Percentiles rank a stretch among this genome's conserved stretches.
Evolutionary conservation across 257 asterid genomes (phyloP).

Genomic region (Schizonepeta tenuifolia): DNA sequence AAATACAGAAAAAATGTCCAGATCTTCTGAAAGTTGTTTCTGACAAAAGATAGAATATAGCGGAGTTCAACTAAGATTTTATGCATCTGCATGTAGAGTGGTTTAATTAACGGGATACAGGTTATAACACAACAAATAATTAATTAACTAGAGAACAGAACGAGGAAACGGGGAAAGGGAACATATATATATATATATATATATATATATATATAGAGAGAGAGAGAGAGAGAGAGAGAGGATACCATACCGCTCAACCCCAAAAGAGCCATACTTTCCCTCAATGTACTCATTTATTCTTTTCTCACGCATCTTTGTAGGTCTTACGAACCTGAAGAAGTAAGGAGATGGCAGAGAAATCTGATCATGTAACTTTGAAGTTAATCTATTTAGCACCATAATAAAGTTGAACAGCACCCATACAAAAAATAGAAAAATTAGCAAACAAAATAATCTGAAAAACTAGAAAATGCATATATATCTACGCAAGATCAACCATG

Average conservation of each 20-base stretch:
- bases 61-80: background rate
- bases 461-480: background rate
- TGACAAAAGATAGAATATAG: background rate
- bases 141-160: background rate
- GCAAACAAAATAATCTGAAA: slow-evolving; percentile 7
- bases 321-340: slow-evolving; percentile 84
- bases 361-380: slow-evolving; percentile 8
- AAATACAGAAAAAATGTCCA: background rate
- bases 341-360: slow-evolving; percentile 6
- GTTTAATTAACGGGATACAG: too few species aligned
- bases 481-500: background rate
- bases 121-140: background rate
- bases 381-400: slow-evolving; percentile 13
- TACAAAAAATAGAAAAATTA: slow-evolving; percentile 3
- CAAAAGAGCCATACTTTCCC: slow-evolving; percentile 83
- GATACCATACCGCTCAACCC: slow-evolving; percentile 80
- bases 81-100: background rate
- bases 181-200: too few species aligned
- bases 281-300: slow-evolving; percentile 78
- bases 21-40: background rate
- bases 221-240: background rate
- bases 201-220: too few species aligned
- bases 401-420: background rate
- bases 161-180: background rate
- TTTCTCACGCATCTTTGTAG: slow-evolving; percentile 72